These are phyloP conservation scores for Gastrolobium bilobum DNA, from an alignment of 306 rosid species.

Conservation along the genomic window DNA sequence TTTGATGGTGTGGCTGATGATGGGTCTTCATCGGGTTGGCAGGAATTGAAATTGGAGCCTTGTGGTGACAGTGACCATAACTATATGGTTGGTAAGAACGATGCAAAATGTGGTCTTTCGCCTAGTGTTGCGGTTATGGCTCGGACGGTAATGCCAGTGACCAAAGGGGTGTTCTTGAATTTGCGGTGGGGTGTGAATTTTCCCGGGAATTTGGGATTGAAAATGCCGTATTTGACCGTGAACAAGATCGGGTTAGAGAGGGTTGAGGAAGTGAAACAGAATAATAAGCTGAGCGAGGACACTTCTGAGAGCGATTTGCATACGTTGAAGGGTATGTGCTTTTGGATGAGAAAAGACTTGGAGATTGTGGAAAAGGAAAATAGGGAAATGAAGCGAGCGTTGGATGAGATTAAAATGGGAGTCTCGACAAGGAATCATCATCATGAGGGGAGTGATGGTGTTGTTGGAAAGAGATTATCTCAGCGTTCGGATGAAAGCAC, in stretches of 20 bases:
- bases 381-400: conserved; percentile 67
- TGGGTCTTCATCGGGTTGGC: conserved; percentile 67
- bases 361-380: conserved; percentile 76
- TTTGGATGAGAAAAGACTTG: conserved; percentile 73
- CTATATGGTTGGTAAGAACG: conserved; percentile 46
- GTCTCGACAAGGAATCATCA: conserved; percentile 42
- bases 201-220: conserved; percentile 54
- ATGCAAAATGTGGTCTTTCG: conserved; percentile 53
- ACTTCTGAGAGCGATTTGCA: conserved; percentile 55
- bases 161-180: conserved; percentile 61
- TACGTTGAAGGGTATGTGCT: conserved; percentile 66
- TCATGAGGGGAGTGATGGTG: conserved; percentile 41
- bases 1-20: conserved; percentile 42
- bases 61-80: conserved; percentile 35
- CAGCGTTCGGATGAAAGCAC: conserved; percentile 49
- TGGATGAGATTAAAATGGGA: conserved; percentile 66
- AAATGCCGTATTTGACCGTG: conserved; percentile 68
- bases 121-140: conserved; percentile 72
- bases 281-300: conserved; percentile 33
- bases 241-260: conserved; percentile 81
- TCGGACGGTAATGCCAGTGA: conserved; percentile 66
- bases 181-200: conserved; percentile 76
- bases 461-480: conserved; percentile 33
- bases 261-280: conserved; percentile 59
- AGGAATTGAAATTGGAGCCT: conserved; percentile 79